phyloP scores from a whole-genome alignment of 179 eudicot species.

The Patellifolia procumbens region DNA sequence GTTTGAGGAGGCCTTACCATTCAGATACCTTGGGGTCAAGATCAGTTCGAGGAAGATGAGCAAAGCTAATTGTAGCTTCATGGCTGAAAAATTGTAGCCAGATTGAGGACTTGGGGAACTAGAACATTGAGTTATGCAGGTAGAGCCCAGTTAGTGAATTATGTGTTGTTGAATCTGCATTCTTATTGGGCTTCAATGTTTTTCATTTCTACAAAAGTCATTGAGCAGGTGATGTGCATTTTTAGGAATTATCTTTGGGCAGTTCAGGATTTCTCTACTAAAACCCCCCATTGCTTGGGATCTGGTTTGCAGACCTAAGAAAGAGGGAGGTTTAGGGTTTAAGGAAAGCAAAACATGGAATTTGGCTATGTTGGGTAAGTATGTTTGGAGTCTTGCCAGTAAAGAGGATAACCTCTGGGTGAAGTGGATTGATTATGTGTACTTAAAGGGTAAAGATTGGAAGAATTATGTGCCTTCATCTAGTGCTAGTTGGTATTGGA shows the following conservation, averaged over 20 bases:
- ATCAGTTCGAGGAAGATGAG: background rate
- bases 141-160: background rate
- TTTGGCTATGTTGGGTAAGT: background rate
- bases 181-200: background rate
- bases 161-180: background rate
- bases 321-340: background rate
- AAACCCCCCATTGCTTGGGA: background rate
- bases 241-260: background rate
- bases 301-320: background rate
- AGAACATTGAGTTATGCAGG: background rate
- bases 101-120: background rate
- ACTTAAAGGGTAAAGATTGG: background rate
- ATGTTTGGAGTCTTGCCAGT: background rate
- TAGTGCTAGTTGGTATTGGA: no score
- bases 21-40: no score
- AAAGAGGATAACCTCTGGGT: background rate
- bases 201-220: background rate
- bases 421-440: background rate
- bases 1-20: no score
- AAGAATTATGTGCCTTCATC: no score
- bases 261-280: background rate
- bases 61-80: background rate
- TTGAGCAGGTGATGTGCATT: background rate
- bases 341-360: background rate
- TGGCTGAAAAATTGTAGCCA: background rate